A percentile compares a stretch with the other conserved stretches of the same genome.
phyloP scores from a whole-genome alignment of 352 stramenopile species.

The Pythium utonaiense region DNA sequence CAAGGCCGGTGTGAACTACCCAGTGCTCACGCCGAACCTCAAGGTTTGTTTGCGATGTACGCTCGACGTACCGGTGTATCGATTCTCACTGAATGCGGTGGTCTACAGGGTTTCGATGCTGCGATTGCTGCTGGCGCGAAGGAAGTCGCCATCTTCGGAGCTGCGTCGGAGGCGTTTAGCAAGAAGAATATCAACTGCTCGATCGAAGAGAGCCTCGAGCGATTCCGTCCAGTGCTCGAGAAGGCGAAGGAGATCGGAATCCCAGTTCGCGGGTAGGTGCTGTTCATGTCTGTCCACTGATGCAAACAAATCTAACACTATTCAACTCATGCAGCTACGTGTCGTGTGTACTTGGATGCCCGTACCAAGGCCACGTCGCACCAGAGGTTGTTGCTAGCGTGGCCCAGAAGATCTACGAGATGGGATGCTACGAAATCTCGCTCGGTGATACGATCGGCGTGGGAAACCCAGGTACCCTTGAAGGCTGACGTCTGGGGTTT shows the following conservation, averaged over 20 bases:
- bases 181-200: constrained; percentile 97
- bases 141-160: constrained; percentile 95
- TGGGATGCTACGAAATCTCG: constrained; percentile 95
- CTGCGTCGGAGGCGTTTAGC: constrained; percentile 94
- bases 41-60: constrained; percentile 43
- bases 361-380: constrained; percentile 91
- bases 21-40: constrained; percentile 93
- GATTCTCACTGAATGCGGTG: not conserved
- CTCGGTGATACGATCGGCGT: constrained; percentile 94
- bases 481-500: not conserved
- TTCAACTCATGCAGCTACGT: constrained; percentile 74
- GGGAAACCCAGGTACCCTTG: constrained; percentile 70
- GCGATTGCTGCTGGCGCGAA: constrained; percentile 81
- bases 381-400: constrained; percentile 84
- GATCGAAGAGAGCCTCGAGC: constrained; percentile 93
- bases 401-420: constrained; percentile 82
- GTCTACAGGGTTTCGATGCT: constrained; percentile 74
- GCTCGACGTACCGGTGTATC: no score
- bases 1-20: constrained; percentile 80
- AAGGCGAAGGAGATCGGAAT: constrained; percentile 76
- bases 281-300: not conserved
- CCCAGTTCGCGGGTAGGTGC: constrained; percentile 81
- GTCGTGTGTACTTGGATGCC: constrained; percentile 95
- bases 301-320: not conserved
- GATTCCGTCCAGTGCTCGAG: constrained; percentile 89